Evolutionary conservation across 805 yeast species (phyloP).

Genomic region (Candida hispaniensis): DNA sequence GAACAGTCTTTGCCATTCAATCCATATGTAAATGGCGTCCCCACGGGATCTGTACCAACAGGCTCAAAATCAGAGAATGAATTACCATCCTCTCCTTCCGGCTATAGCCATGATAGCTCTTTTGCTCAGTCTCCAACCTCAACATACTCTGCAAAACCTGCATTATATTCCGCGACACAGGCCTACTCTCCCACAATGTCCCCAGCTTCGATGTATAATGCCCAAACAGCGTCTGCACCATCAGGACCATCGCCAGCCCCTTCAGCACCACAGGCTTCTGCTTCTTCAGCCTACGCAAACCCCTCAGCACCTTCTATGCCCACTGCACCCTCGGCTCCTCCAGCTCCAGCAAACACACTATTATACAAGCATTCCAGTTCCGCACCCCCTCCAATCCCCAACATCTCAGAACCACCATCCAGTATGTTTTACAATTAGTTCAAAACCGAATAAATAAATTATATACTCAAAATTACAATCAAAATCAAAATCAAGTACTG

Average conservation of each 20-base stretch:
- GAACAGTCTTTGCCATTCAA: too few relatives aligned
- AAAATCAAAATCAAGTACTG: too few relatives aligned
- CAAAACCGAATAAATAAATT: conserved; percentile 2
- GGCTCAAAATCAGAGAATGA: too few relatives aligned
- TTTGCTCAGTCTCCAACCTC: conserved; percentile 6
- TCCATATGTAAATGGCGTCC: too few relatives aligned
- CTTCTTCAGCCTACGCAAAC: too few relatives aligned
- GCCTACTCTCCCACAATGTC: too few relatives aligned
- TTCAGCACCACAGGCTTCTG: conserved; percentile 3
- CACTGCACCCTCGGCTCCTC: conserved; percentile 1
- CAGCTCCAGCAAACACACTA: conserved; percentile 1
- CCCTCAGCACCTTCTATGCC: too few relatives aligned
- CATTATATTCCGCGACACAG: too few relatives aligned
- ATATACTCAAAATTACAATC: conserved; percentile 26
- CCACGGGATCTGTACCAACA: too few relatives aligned
- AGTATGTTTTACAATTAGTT: conserved; percentile 13
- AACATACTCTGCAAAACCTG: too few relatives aligned
- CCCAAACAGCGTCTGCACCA: neutral
- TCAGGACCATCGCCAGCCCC: conserved; percentile 7
- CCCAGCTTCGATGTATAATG: too few relatives aligned
- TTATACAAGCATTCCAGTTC: conserved; percentile 8
- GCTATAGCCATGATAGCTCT: conserved; percentile 6
- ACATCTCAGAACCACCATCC: conserved; percentile 8
- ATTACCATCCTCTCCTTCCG: too few relatives aligned
- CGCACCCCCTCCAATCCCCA: conserved; percentile 15